A percentile compares a stretch with the other conserved stretches of the same genome.
These are phyloP conservation scores for Gentiana straminea DNA, from an alignment of 257 asterid species.

Conservation along the genomic window DNA sequence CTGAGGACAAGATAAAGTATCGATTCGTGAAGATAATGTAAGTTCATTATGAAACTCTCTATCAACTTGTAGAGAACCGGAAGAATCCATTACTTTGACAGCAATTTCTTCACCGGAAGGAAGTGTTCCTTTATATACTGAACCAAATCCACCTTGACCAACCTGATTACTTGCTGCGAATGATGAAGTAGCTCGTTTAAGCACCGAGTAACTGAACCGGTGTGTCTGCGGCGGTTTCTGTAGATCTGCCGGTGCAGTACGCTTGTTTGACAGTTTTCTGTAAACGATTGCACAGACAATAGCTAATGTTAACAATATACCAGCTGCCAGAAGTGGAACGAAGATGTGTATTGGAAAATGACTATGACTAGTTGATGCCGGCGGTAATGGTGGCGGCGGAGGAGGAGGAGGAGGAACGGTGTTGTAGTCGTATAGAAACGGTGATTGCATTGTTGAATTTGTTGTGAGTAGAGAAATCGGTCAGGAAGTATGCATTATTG, in stretches of 20 bases:
- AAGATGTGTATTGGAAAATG: constrained; percentile 20
- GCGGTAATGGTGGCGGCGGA: constrained; percentile 21
- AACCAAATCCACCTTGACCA: constrained; percentile 95
- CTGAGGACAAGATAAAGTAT: constrained; percentile 45
- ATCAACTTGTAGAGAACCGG: constrained; percentile 71
- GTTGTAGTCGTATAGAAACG: constrained; percentile 14
- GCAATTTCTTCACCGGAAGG: constrained; percentile 79
- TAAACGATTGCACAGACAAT: constrained; percentile 33
- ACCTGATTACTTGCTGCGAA: constrained; percentile 57
- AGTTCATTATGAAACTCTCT: constrained; percentile 87
- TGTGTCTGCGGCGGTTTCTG: constrained; percentile 58
- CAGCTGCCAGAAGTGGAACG: constrained; percentile 42
- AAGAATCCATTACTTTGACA: constrained; percentile 73
- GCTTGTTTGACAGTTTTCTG: constrained; percentile 55
- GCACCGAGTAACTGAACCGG: constrained; percentile 45
- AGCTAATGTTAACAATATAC: constrained; percentile 34
- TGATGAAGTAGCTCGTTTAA: constrained; percentile 60
- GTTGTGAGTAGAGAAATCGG: not conserved
- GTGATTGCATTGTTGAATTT: constrained; percentile 4
- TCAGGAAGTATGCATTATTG: no score
- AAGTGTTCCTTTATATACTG: constrained; percentile 73
- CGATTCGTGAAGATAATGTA: constrained; percentile 48
- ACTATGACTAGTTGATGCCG: constrained; percentile 19
- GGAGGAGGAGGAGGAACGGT: constrained; percentile 12
- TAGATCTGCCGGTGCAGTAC: constrained; percentile 83